Evolutionary conservation across 495 filamentous ascomycete species (phyloP), one percentile per base, ranked within the genome.

Genomic region (Cercophora samala): DNA sequence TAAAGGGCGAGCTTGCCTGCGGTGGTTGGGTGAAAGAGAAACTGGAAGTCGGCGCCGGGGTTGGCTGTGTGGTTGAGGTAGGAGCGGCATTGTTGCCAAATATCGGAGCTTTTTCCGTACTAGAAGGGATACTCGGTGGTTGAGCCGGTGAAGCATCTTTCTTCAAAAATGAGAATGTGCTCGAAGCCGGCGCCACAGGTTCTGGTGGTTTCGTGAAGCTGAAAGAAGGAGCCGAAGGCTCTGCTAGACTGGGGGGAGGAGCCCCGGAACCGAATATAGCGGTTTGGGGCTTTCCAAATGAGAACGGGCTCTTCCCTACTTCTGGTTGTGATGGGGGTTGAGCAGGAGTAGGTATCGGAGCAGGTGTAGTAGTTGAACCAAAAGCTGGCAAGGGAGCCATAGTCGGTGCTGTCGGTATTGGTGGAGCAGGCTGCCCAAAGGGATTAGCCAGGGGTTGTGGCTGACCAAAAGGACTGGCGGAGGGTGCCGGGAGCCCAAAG

Each of bases 281-380:
- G 24, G 51, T 32, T 17, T 64, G 37, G 19, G 26, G 60, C 11
- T 21, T 55, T 0, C 56, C 11, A 19, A 58, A 69, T 3, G 68
- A 60, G 32, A 69, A 69, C 21, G 60, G 32, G 9, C 64, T 64
- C 60, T 63, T 63, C 18, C 25, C 59, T 59, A 58, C 17, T 3
- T 42, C 63, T 6, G 42, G 5, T 21, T 37, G 51, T 29, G 63
- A 6, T 32, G 58, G 46, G 15, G 63, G 59, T 29, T 62, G 67
- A 11, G 29, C 26, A 9, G 22, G 42, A 54, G 62, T 21, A 58
- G 54, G 24, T 5, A 18, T 22, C 23, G 58, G n/a, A 29, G 58
- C 19, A 29, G 58, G 21, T 2, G 23, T 60, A 18, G 58, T 15
- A 5, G 8, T 24, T 60, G 23, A 26, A 42, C 26, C 29, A 46